Conservation (phyloP, 176 grass and related monocot genomes). For the Triticum urartu region DNA sequence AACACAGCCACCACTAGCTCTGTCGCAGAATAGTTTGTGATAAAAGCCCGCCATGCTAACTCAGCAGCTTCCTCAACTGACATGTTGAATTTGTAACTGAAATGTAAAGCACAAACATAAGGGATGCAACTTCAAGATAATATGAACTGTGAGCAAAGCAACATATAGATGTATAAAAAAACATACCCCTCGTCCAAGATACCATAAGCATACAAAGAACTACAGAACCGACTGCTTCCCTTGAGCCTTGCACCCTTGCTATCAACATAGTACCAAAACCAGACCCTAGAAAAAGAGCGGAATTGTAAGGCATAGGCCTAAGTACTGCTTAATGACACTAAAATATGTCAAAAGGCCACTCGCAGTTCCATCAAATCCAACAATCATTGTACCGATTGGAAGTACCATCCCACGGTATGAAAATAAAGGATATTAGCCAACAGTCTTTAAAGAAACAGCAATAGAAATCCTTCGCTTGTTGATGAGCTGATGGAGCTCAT, state of each 20-base stretch:
- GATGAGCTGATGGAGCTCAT: too few species aligned
- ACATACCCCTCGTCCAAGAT: conserved; percentile 75
- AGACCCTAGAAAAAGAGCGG: conserved; percentile 57
- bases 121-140: not conserved
- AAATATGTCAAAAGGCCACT: not conserved
- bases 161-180: not conserved
- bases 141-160: not conserved
- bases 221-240: conserved; percentile 74
- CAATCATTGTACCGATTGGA: conserved; percentile 93
- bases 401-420: conserved; percentile 89
- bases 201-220: conserved; percentile 90
- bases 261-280: conserved; percentile 90
- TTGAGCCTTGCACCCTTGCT: conserved; percentile 88
- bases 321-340: not conserved
- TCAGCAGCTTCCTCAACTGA: conserved; percentile 64
- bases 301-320: not conserved
- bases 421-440: conserved; percentile 82
- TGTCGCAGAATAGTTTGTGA: conserved; percentile 76
- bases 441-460: not conserved
- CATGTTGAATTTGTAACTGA: too few species aligned
- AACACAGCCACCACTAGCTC: conserved; percentile 84
- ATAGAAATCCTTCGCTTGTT: too few species aligned
- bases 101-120: conserved; percentile 11
- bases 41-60: conserved; percentile 79
- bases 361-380: conserved; percentile 30